These are phyloP conservation scores for Grosmannia huntii DNA, from an alignment of 2,329 filamentous ascomycete genomes.

Conservation along the genomic window DNA sequence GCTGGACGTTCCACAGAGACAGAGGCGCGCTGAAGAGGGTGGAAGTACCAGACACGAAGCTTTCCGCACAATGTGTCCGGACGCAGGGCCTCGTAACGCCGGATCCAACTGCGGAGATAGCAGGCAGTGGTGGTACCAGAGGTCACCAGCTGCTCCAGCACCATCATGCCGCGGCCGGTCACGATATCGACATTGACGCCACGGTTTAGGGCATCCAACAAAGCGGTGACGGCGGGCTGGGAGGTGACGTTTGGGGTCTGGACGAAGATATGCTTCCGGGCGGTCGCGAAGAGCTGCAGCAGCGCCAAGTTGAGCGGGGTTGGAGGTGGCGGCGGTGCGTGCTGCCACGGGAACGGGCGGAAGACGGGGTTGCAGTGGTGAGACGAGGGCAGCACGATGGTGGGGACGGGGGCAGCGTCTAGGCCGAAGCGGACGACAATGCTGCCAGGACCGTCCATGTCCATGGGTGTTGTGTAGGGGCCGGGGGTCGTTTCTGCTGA, in stretches of 20 bases:
- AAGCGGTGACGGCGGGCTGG: constrained; percentile 44
- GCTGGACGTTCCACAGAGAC: not conserved
- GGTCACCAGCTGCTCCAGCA: constrained; percentile 69
- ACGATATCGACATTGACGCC: constrained; percentile 57
- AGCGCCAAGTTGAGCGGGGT: constrained; percentile 59
- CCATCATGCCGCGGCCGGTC: constrained; percentile 59
- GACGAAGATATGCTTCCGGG: constrained; percentile 48
- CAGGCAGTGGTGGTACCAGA: constrained; percentile 60
- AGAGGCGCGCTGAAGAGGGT: constrained; percentile 12
- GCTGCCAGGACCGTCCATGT: constrained; percentile 9
- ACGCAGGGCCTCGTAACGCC: constrained; percentile 31
- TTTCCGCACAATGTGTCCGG: constrained; percentile 24
- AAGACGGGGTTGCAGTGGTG: constrained; percentile 59
- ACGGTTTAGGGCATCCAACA: constrained; percentile 48
- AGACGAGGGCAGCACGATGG: constrained; percentile 59
- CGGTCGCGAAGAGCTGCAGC: constrained; percentile 45
- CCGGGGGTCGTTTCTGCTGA: not conserved
- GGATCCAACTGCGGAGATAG: constrained; percentile 47
- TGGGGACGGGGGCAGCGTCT: constrained; percentile 16
- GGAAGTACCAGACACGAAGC: constrained; percentile 48
- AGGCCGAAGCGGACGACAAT: constrained; percentile 7
- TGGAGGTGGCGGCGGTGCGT: constrained; percentile 23
- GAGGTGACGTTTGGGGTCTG: constrained; percentile 71
- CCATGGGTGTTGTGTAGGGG: not conserved
- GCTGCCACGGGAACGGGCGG: constrained; percentile 42